Evolutionary conservation across 140 eudicot species (phyloP).

Genomic region (Anethum foeniculum): DNA sequence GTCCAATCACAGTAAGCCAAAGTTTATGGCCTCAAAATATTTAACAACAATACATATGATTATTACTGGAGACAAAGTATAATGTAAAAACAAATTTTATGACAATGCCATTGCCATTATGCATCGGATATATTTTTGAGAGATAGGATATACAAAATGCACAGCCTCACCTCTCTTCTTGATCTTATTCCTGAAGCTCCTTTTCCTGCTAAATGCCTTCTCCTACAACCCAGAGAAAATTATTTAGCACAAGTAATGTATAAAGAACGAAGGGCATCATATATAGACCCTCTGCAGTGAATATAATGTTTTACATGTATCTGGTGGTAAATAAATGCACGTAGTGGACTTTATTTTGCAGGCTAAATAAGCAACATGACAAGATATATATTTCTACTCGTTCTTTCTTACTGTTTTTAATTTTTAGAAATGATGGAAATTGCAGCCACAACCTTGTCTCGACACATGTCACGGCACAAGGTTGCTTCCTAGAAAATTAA

Average conservation of each 20-base stretch:
- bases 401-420: neutral
- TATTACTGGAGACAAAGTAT: too few species aligned
- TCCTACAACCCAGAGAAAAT: constrained; percentile 52
- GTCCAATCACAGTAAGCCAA: neutral
- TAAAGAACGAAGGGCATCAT: neutral
- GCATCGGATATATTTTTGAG: neutral
- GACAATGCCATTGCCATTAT: neutral
- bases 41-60: neutral
- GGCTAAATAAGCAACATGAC: neutral
- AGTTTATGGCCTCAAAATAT: neutral
- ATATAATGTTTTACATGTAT: neutral
- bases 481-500: too few species aligned
- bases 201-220: constrained; percentile 93
- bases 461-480: neutral
- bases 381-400: neutral
- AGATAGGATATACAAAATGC: neutral
- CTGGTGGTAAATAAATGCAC: neutral
- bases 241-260: neutral
- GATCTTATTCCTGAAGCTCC: constrained; percentile 82
- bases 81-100: neutral
- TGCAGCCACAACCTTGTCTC: neutral
- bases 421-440: neutral
- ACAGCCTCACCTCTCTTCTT: constrained; percentile 55
- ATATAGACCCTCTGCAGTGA: neutral
- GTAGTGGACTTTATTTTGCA: neutral